Base-by-base conservation (phyloP, 768 basidiomycete species). In the Boletus rubropictus region DNA sequence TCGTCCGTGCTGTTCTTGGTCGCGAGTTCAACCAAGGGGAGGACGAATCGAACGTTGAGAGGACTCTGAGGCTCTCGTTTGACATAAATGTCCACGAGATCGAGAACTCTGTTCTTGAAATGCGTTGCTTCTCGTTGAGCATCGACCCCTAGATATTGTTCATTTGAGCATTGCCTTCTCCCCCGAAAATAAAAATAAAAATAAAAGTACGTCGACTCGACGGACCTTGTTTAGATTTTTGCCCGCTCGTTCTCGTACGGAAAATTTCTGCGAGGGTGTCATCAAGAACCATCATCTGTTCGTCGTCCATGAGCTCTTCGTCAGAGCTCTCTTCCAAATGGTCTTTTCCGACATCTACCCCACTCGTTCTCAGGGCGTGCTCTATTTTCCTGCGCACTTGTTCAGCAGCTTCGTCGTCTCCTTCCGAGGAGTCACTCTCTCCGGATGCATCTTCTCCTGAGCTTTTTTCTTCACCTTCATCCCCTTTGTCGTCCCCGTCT, bases 211-310 rank as follows among this genome's bases (percentile, higher is more conserved):
- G 18, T 6, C 41, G 15, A 8, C 24, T 4, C 14, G 9, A 62
- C 75, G 48, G 44, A 87, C 89, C 80, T 74, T 85, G 89, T 44
- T 74, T 76, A 31, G 70, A 69, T 59, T 80, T 82, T 63, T 75
- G 79, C 44, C 78, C 81, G 46, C 74, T 72, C 20, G 77, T 70
- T 50, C 81, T 79, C 25, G 82, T 74, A 49, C 78, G 78, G 78
- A 99, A 95, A 25, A 92, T 83, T 42, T 84, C 80, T 4, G 89
- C 90, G 7, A 99, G 80, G 61, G 95, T 86, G 40, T 89, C 87
- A 60, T 99, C 95, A 22, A 98, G 80, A 28, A 86, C 87, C 76
- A 98, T 83, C 95, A 99, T 99, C 69, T 96, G 90, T 21, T 98
- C 94, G 61, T 99, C 95, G 61, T 96, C 88, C 84, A 95, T 85